Evolutionary conservation across 345 rosid genomes (phyloP).

Genomic region (Diplotaxis tenuifolia): DNA sequence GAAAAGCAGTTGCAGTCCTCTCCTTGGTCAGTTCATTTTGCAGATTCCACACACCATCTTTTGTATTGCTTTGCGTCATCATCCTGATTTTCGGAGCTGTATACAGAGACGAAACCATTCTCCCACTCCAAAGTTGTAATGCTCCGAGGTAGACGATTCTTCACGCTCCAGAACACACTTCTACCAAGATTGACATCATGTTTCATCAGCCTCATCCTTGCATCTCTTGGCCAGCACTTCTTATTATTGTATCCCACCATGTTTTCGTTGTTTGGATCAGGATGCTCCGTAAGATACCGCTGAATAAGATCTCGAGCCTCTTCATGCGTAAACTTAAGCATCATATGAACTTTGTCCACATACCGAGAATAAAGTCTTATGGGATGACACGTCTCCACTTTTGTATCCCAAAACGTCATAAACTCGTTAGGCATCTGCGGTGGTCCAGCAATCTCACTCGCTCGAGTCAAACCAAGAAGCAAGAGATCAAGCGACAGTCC

Average conservation of each 20-base stretch:
- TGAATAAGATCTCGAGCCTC: constrained; percentile 99
- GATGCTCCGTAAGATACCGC: constrained; percentile 98
- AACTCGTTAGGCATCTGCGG: constrained; percentile 98
- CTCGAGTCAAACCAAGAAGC: constrained; percentile 96
- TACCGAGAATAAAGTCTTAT: constrained; percentile 91
- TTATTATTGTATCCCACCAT: constrained; percentile 99
- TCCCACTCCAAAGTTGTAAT: constrained; percentile 99
- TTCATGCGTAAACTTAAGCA: constrained; percentile 94
- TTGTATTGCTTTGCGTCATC: constrained; percentile 95
- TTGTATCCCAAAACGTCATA: constrained; percentile 95
- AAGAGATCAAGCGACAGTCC: constrained; percentile 93
- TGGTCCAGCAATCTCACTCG: constrained; percentile 99
- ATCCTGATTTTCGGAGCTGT: constrained; percentile 98
- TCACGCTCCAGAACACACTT: constrained; percentile 99
- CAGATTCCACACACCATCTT: constrained; percentile 98
- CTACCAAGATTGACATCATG: constrained; percentile 99
- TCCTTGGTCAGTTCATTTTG: constrained; percentile 99
- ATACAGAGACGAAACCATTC: constrained; percentile 95
- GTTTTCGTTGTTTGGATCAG: constrained; percentile 98
- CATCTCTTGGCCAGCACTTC: constrained; percentile 99
- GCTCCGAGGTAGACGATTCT: constrained; percentile 96
- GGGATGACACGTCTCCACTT: constrained; percentile 97
- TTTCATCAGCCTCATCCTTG: constrained; percentile 99
- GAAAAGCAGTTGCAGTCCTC: constrained; percentile 94
- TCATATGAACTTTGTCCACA: constrained; percentile 90